phyloP scores from a whole-genome alignment of 441 rosid genomes.

The Adansonia grandidieri region DNA sequence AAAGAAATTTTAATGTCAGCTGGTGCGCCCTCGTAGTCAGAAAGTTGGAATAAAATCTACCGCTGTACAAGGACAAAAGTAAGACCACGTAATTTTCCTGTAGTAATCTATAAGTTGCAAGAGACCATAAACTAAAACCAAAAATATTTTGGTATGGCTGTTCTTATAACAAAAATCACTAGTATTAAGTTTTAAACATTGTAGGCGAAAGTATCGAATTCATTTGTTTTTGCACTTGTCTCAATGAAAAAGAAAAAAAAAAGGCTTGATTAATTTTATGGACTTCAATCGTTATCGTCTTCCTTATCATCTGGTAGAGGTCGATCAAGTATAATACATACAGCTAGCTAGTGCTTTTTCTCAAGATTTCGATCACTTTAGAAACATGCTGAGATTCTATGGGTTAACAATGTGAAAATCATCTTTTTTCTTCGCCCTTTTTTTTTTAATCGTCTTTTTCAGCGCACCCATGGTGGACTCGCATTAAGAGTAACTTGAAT shows the following conservation, averaged over 20 bases:
- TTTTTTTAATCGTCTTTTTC: not conserved
- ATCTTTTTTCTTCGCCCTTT: not conserved
- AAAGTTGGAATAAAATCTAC: not conserved
- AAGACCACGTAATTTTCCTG: not conserved
- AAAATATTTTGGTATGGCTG: not conserved
- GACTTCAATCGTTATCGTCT: not conserved
- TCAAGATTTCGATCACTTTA: not conserved
- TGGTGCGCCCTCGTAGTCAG: too few relatives aligned
- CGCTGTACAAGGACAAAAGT: not conserved
- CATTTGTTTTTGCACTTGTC: not conserved
- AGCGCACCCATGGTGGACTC: not conserved
- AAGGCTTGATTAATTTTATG: not conserved
- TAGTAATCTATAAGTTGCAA: not conserved
- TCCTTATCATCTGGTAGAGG: not conserved
- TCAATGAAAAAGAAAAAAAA: too few relatives aligned
- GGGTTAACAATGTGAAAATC: conserved; percentile 14
- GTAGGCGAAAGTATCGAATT: too few relatives aligned
- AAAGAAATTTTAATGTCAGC: not conserved
- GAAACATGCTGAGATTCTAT: conserved; percentile 1
- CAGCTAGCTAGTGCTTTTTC: not conserved
- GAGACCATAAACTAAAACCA: not conserved
- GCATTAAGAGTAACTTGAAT: not conserved
- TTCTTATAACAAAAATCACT: not conserved
- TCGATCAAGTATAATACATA: not conserved
- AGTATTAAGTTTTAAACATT: not conserved